phyloP scores from a whole-genome alignment of 495 filamentous ascomycete species.

The Sporormia fimetaria region DNA sequence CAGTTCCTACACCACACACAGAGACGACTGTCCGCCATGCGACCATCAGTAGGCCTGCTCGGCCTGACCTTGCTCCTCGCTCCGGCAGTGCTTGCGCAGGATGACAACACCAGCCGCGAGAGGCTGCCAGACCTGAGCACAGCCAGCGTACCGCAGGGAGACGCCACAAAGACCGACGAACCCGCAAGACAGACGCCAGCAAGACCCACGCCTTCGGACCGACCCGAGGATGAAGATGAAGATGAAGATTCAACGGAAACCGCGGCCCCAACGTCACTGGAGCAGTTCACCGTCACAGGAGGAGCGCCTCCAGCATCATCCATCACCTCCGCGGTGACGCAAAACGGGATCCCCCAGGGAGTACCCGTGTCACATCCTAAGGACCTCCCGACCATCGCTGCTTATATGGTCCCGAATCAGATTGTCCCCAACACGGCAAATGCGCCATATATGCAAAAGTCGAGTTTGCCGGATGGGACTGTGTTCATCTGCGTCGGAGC shows the following conservation, averaged over 20 bases:
- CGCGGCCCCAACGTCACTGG: background rate
- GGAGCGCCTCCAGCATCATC: slow-evolving; percentile 19
- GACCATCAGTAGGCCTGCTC: slow-evolving; percentile 15
- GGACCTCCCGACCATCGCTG: slow-evolving; percentile 40
- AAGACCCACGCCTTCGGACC: no score
- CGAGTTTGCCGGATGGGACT: slow-evolving; percentile 82
- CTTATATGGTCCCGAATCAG: slow-evolving; percentile 43
- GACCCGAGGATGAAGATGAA: background rate
- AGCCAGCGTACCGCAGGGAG: slow-evolving; percentile 8
- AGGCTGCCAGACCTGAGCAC: slow-evolving; percentile 17
- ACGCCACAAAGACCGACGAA: background rate
- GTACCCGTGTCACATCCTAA: slow-evolving; percentile 24
- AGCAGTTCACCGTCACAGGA: background rate
- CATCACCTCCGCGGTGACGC: slow-evolving; percentile 9
- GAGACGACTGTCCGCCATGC: slow-evolving; percentile 14
- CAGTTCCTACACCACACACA: slow-evolving; percentile 2
- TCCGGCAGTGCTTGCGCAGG: slow-evolving; percentile 19
- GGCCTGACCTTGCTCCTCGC: slow-evolving; percentile 20
- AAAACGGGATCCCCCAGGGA: slow-evolving; percentile 12
- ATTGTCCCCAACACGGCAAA: slow-evolving; percentile 68
- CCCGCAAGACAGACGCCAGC: no score
- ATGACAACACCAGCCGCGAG: slow-evolving; percentile 20
- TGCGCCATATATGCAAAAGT: slow-evolving; percentile 92
- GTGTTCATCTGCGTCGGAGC: slow-evolving; percentile 93
- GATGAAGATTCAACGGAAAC: slow-evolving; percentile 1